Percentiles rank a stretch among this genome's conserved stretches.
These are phyloP conservation scores for Kwoniella shivajii DNA, from an alignment of 1,284 basidiomycete genomes.

Conservation along the genomic window DNA sequence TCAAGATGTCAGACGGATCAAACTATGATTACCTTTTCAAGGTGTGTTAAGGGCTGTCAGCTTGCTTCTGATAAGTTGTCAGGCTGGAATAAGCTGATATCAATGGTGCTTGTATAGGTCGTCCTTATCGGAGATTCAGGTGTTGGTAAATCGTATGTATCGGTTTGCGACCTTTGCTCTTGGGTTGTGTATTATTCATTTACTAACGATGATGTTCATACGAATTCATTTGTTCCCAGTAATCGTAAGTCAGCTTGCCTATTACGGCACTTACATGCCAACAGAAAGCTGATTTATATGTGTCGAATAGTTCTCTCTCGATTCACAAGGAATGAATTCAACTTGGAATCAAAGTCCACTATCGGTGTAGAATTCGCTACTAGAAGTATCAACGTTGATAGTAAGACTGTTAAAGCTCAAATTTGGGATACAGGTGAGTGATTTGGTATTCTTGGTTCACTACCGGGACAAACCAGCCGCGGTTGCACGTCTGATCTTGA, in stretches of 20 bases:
- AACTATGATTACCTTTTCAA: slow-evolving; percentile 98
- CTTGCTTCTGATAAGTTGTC: slow-evolving; percentile 1
- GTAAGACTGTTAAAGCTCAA: slow-evolving; percentile 97
- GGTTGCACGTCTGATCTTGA: too few species aligned
- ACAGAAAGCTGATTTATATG: background rate
- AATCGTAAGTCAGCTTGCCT: slow-evolving; percentile 48
- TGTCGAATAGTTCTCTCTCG: slow-evolving; percentile 63
- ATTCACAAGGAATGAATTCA: slow-evolving; percentile 99
- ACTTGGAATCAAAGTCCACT: slow-evolving; percentile 97
- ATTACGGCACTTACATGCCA: background rate
- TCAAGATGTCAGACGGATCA: slow-evolving; percentile 76
- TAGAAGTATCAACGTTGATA: slow-evolving; percentile 89
- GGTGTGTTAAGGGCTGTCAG: slow-evolving; percentile 61
- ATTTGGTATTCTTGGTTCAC: too few species aligned
- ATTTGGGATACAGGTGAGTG: slow-evolving; percentile 95
- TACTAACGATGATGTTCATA: background rate
- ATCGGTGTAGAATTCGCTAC: slow-evolving; percentile 99
- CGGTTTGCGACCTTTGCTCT: background rate
- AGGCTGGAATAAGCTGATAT: slow-evolving; percentile 1
- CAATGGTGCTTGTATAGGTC: slow-evolving; percentile 64
- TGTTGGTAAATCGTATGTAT: slow-evolving; percentile 83
- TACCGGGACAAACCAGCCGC: too few species aligned
- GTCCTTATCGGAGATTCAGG: slow-evolving; percentile 99
- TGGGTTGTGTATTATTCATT: too few species aligned
- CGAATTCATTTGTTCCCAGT: slow-evolving; percentile 28